phyloP scores from a whole-genome alignment of 371 early-diverging fungal species.

The Phascolomyces articulosus region DNA sequence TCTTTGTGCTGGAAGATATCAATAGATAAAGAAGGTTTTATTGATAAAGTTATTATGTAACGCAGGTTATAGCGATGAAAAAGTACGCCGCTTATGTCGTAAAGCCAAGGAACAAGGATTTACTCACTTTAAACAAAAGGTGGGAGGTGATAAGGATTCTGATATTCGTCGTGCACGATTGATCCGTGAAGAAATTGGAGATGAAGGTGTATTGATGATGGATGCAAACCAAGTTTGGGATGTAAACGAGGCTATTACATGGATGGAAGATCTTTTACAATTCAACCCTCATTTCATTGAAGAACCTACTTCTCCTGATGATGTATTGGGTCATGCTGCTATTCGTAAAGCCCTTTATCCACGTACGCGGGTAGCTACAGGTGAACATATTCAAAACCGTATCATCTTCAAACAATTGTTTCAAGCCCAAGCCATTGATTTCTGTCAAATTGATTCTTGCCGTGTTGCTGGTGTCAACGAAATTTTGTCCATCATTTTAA shows the following conservation, averaged over 20 bases:
- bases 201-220: slow-evolving; percentile 55
- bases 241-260: slow-evolving; percentile 54
- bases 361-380: slow-evolving; percentile 52
- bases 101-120: slow-evolving; percentile 51
- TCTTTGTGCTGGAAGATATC: too few relatives aligned
- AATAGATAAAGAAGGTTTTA: too few relatives aligned
- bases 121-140: slow-evolving; percentile 57
- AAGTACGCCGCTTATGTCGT: slow-evolving; percentile 41
- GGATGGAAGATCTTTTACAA: slow-evolving; percentile 54
- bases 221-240: slow-evolving; percentile 66
- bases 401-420: slow-evolving; percentile 57
- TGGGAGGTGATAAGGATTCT: slow-evolving; percentile 43
- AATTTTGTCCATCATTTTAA: slow-evolving; percentile 50
- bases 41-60: neutral
- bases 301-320: slow-evolving; percentile 58
- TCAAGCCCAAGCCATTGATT: slow-evolving; percentile 55
- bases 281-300: slow-evolving; percentile 60
- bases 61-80: slow-evolving; percentile 54
- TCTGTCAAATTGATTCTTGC: slow-evolving; percentile 55
- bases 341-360: slow-evolving; percentile 54
- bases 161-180: slow-evolving; percentile 54
- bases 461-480: slow-evolving; percentile 58
- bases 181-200: slow-evolving; percentile 57
- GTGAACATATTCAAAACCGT: slow-evolving; percentile 57
- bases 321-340: slow-evolving; percentile 55